Evolutionary conservation across 768 basidiomycete genomes (phyloP).

Genomic region (Suillus weaverae): DNA sequence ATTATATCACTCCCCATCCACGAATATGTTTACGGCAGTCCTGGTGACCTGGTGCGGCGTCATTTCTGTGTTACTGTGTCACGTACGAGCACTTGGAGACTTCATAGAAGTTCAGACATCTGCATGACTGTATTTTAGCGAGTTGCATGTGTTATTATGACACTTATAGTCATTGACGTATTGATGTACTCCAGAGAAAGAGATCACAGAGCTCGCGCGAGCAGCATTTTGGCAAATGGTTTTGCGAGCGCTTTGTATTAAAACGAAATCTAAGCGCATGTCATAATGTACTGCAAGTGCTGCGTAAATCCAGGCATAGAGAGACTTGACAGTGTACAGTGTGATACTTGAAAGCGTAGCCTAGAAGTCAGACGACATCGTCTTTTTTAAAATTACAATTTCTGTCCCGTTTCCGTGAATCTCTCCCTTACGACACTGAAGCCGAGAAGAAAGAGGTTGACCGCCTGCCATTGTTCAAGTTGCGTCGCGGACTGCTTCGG

Average conservation of each 20-base stretch:
- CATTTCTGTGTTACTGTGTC: neutral
- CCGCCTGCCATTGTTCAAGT: neutral
- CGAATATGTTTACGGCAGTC: constrained; percentile 1
- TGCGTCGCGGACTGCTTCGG: neutral
- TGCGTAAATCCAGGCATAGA: neutral
- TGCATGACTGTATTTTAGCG: constrained; percentile 1
- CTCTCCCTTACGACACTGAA: neutral
- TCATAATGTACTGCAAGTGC: neutral
- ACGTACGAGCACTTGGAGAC: constrained; percentile 1
- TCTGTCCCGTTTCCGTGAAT: neutral
- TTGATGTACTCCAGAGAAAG: neutral
- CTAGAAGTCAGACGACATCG: no score
- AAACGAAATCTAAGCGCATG: neutral
- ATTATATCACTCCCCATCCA: neutral
- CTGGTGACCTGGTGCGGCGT: neutral
- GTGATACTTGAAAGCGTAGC: neutral
- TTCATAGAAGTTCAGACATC: constrained; percentile 3
- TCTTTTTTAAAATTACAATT: no score
- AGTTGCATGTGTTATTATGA: neutral
- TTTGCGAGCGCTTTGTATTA: neutral
- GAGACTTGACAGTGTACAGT: neutral
- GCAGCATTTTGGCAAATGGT: neutral
- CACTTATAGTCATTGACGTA: neutral
- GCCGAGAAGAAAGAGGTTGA: neutral
- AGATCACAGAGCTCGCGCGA: neutral